Conservation (phyloP, 768 basidiomycete species). For the Tricholomella constricta region DNA sequence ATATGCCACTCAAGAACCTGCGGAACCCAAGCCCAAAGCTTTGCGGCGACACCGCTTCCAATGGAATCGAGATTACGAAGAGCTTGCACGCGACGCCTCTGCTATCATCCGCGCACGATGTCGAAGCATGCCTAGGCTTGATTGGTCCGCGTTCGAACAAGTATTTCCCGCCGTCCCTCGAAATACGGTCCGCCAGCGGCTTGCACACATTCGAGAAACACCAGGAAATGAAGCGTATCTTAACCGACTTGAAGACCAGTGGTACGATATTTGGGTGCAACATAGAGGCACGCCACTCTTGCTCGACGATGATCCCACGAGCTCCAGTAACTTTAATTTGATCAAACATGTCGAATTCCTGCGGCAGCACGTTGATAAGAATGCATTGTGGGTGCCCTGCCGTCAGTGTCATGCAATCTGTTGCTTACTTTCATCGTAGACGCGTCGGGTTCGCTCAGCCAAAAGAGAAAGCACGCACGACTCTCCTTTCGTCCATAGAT, state of each 20-base stretch:
- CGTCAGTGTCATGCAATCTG: background rate
- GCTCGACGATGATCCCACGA: conserved; percentile 69
- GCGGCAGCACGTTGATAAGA: conserved; percentile 81
- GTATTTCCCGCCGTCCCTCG: conserved; percentile 78
- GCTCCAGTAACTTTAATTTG: conserved; percentile 77
- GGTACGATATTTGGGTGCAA: conserved; percentile 76
- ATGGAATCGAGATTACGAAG: conserved; percentile 88
- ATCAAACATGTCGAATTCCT: conserved; percentile 80
- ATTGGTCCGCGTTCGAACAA: conserved; percentile 74
- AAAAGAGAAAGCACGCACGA: conserved; percentile 31
- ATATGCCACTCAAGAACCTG: conserved; percentile 7
- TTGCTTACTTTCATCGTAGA: conserved; percentile 36
- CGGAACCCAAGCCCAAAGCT: conserved; percentile 21
- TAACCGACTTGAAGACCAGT: conserved; percentile 77
- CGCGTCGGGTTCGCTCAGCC: conserved; percentile 63
- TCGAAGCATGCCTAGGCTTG: conserved; percentile 57
- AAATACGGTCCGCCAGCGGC: conserved; percentile 70
- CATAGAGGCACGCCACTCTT: conserved; percentile 67
- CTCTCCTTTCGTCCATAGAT: conserved; percentile 45
- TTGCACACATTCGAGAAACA: conserved; percentile 59
- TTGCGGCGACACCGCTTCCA: conserved; percentile 68
- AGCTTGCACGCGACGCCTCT: conserved; percentile 82
- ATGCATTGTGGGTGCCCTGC: conserved; percentile 67
- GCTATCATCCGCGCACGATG: conserved; percentile 83
- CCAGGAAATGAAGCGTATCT: conserved; percentile 75